Percentiles rank a stretch among this genome's conserved stretches.
Conservation (phyloP, 306 rosid species). For the Cyamopsis tetragonoloba region DNA sequence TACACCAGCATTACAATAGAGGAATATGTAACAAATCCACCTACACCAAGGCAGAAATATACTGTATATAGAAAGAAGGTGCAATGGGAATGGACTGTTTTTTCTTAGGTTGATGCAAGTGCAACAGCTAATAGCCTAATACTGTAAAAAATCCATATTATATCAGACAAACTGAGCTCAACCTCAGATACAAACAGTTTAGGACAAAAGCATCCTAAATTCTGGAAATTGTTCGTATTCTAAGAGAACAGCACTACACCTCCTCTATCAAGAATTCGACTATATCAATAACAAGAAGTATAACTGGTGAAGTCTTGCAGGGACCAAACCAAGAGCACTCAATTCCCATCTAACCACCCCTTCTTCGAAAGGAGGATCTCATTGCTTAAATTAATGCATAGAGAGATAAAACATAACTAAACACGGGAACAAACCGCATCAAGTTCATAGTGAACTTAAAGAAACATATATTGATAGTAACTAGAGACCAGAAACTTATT, state of each 20-base stretch:
- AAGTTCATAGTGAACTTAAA: not conserved
- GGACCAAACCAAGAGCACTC: not conserved
- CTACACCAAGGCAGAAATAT: not conserved
- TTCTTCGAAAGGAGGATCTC: not conserved
- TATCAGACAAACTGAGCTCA: not conserved
- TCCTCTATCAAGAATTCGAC: not conserved
- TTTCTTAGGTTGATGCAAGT: not conserved
- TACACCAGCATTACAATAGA: not conserved
- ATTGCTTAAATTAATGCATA: not conserved
- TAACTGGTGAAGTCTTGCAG: not conserved
- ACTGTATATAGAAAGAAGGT: not conserved
- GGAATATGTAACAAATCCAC: not conserved
- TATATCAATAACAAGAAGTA: not conserved
- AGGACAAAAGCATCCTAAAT: not conserved
- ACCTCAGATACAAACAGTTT: not conserved
- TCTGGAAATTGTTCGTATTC: slow-evolving; percentile 1
- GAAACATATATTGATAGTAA: slow-evolving; percentile 6
- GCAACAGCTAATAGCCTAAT: not conserved
- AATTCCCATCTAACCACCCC: not conserved
- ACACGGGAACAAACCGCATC: not conserved
- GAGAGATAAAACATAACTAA: not conserved
- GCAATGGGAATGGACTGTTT: slow-evolving; percentile 12
- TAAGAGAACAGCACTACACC: slow-evolving; percentile 1
- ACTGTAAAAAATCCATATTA: not conserved
- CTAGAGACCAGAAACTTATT: slow-evolving; percentile 6